Percentiles rank a stretch among this genome's conserved stretches.
These are phyloP conservation scores for Maudiozyma turicensis DNA, from an alignment of 805 yeast species.

Conservation along the genomic window DNA sequence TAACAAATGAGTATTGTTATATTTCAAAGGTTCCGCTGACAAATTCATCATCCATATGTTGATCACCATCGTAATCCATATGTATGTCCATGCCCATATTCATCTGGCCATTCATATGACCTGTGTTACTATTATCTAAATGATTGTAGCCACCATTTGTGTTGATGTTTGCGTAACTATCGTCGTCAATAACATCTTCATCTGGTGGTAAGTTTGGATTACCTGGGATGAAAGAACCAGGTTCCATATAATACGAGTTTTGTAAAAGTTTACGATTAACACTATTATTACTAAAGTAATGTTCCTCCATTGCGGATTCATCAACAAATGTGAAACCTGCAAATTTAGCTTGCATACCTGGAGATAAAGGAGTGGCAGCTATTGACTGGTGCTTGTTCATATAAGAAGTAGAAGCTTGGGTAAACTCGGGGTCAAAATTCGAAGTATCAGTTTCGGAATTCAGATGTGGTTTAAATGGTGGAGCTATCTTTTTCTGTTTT, in stretches of 20 bases:
- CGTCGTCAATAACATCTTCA: slow-evolving; percentile 72
- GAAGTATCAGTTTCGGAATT: slow-evolving; percentile 88
- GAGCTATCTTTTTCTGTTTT: slow-evolving; percentile 74
- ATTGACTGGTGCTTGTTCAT: slow-evolving; percentile 48
- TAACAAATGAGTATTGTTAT: slow-evolving; percentile 19
- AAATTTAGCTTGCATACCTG: slow-evolving; percentile 92
- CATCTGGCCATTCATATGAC: slow-evolving; percentile 4
- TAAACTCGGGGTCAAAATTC: slow-evolving; percentile 96
- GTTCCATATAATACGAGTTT: slow-evolving; percentile 36
- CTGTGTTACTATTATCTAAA: slow-evolving; percentile 33
- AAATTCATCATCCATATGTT: slow-evolving; percentile 69
- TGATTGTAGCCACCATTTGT: slow-evolving; percentile 13
- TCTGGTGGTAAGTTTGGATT: slow-evolving; percentile 74
- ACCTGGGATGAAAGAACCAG: slow-evolving; percentile 70
- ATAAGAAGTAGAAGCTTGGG: slow-evolving; percentile 79
- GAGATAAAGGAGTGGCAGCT: slow-evolving; percentile 65
- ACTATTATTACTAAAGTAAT: slow-evolving; percentile 38
- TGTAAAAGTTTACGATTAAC: slow-evolving; percentile 28
- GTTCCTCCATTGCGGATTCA: slow-evolving; percentile 85
- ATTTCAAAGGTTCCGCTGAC: slow-evolving; percentile 86
- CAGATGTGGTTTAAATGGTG: slow-evolving; percentile 94
- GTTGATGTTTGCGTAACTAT: slow-evolving; percentile 31
- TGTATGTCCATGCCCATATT: slow-evolving; percentile 1
- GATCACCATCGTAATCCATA: slow-evolving; percentile 37
- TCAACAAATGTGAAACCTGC: slow-evolving; percentile 96